These are phyloP conservation scores for Coemansia reversa DNA, from an alignment of 192 early-diverging fungal species.

Conservation along the genomic window DNA sequence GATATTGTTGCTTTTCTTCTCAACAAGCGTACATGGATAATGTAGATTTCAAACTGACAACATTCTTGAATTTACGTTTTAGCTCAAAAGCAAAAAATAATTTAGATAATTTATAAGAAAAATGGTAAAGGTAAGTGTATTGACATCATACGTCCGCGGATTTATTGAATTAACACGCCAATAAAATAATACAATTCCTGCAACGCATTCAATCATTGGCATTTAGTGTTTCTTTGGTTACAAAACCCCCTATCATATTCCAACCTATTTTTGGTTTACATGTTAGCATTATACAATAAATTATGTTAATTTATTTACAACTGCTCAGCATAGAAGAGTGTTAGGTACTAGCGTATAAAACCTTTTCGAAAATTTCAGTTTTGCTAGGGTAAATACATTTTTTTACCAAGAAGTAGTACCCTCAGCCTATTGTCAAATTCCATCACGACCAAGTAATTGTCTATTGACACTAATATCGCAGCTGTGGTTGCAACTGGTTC, in stretches of 20 bases:
- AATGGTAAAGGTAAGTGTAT: neutral
- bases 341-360: neutral
- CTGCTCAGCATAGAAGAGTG: neutral
- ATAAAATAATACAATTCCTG: neutral
- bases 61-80: no score
- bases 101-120: neutral
- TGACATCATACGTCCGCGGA: neutral
- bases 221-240: neutral
- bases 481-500: slow-evolving; percentile 5
- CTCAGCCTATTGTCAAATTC: slow-evolving; percentile 25
- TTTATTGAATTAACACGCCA: neutral
- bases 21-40: no score
- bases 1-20: no score
- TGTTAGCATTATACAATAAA: neutral
- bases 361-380: neutral
- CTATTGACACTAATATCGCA: slow-evolving; percentile 5
- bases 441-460: slow-evolving; percentile 11
- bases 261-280: neutral
- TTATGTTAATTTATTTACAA: neutral
- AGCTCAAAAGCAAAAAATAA: no score
- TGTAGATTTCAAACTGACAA: no score
- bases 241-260: neutral
- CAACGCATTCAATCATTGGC: neutral
- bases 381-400: neutral
- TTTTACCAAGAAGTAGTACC: slow-evolving; percentile 18